Conservation (phyloP, 495 filamentous ascomycete genomes). For the Cercophora scortea region DNA sequence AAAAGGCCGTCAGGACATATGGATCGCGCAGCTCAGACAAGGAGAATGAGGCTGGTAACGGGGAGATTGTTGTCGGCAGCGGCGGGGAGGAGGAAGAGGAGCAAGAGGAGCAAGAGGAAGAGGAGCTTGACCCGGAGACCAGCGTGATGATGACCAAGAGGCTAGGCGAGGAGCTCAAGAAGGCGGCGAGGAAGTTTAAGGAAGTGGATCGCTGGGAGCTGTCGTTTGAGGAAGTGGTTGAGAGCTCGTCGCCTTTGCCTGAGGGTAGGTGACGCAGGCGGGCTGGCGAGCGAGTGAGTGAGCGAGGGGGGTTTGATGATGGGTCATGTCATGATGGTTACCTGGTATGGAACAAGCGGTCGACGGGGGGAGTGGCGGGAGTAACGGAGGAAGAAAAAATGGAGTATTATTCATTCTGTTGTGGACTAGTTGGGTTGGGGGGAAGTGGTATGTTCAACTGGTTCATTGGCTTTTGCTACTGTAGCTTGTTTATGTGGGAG, state of each 20-base stretch:
- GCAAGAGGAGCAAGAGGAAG: constrained; percentile 13
- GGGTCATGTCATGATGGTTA: neutral
- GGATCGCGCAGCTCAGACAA: constrained; percentile 30
- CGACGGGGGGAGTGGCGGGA: no score
- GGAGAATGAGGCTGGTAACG: constrained; percentile 29
- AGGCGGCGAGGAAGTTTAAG: constrained; percentile 41
- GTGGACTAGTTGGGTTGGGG: neutral
- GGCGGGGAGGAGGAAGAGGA: constrained; percentile 8
- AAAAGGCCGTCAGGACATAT: constrained; percentile 22
- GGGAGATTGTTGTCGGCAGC: constrained; percentile 11
- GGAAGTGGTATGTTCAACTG: neutral
- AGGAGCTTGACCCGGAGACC: constrained; percentile 13
- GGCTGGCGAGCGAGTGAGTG: neutral
- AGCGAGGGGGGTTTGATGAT: neutral
- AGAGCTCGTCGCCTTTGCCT: constrained; percentile 25
- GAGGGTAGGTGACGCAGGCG: constrained; percentile 22
- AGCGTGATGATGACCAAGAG: constrained; percentile 22
- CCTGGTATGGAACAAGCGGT: neutral
- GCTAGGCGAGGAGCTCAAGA: constrained; percentile 34
- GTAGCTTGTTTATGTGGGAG: no score
- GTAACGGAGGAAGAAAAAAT: no score
- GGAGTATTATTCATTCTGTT: no score
- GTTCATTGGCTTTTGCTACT: no score
- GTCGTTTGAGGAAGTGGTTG: constrained; percentile 36
- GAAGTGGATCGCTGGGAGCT: constrained; percentile 45